Percentiles rank a stretch among this genome's conserved stretches.
phyloP scores from a whole-genome alignment of 129 eudicot genomes.

The Lactuca sativa region DNA sequence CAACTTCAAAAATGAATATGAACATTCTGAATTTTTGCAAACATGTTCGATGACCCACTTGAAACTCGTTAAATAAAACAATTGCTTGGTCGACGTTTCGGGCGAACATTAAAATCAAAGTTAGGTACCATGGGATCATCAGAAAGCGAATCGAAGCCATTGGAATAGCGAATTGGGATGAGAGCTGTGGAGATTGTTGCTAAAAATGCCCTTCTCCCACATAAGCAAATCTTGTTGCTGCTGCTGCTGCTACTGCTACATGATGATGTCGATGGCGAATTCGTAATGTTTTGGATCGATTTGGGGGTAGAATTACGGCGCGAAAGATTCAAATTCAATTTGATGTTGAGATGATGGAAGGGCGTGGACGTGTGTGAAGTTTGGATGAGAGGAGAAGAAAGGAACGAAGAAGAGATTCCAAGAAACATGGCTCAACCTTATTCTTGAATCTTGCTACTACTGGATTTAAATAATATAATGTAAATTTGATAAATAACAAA shows the following conservation, averaged over 20 bases:
- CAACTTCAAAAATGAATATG: neutral
- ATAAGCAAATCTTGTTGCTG: conserved; percentile 33
- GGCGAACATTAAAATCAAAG: neutral
- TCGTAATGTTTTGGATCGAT: conserved; percentile 24
- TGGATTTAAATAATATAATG: too few species aligned
- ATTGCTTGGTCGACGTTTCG: neutral
- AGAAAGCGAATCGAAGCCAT: conserved; percentile 32
- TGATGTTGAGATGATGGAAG: conserved; percentile 10
- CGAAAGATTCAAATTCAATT: conserved; percentile 9
- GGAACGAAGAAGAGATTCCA: conserved; percentile 15
- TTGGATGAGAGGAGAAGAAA: neutral
- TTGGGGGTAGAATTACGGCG: neutral
- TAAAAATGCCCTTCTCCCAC: conserved; percentile 67
- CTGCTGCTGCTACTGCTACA: conserved; percentile 11
- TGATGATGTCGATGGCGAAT: conserved; percentile 12
- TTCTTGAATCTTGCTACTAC: too few species aligned
- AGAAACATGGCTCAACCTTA: conserved; percentile 10
- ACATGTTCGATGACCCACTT: neutral
- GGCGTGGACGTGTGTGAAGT: conserved; percentile 15
- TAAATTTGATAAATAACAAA: too few species aligned
- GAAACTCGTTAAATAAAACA: neutral
- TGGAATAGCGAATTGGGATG: conserved; percentile 43
- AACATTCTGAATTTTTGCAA: neutral
- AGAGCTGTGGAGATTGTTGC: conserved; percentile 46
- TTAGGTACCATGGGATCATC: conserved; percentile 46